Evolutionary conservation across 768 basidiomycete species (phyloP), one percentile per base, ranked within the genome.

Genomic region (Rhodosporidiobolus sp.): DNA sequence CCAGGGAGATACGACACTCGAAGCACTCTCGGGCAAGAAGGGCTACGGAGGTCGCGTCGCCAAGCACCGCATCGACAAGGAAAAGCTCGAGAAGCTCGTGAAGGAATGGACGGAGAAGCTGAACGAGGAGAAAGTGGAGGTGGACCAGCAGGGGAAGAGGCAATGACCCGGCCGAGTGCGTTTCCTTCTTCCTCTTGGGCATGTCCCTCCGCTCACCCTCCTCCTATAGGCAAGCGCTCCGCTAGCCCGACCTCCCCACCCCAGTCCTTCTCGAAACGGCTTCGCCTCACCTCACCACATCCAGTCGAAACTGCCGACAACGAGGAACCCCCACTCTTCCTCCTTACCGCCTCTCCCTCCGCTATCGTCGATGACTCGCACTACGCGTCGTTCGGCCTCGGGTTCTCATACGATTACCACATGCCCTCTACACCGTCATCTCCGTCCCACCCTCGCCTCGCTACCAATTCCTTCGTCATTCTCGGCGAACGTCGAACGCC

Each of bases 11-110:
- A 32, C 32, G 17, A 38, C 57, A 26, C 53, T 76, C 49, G 75
- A 72, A 24, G 45, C 53, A 7, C 65, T 73, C n/a, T 58, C 63
- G 14, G 71, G 75, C 11, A 63, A 60, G 34, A 61, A 38, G 4
- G 65, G 57, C 3, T 28, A 20, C 7, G 71, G 70, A 4, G 75
- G 75, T 0, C 43, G 75, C n/a, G 58, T 76, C 14, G 65, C 65
- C 68, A 76, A 76, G 64, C 75, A 76, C 43, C 53, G 70, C 3
- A 72, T 76, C 53, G 71, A 76, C 54, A 66, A 72, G 58, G 64
- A 66, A 12, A 69, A 69, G 62, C 68, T 76, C 49, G 67, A 56
- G 14, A 0, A 0, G 1, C 60, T 72, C 8, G 65, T 76, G 11
- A 54, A 50, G 30, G 57, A 67, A 69, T 76, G 75, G 75, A 76